Evolutionary conservation across 345 rosid genomes (phyloP), one percentile per base, ranked within the genome.

Genomic region (Citropsis articulata): DNA sequence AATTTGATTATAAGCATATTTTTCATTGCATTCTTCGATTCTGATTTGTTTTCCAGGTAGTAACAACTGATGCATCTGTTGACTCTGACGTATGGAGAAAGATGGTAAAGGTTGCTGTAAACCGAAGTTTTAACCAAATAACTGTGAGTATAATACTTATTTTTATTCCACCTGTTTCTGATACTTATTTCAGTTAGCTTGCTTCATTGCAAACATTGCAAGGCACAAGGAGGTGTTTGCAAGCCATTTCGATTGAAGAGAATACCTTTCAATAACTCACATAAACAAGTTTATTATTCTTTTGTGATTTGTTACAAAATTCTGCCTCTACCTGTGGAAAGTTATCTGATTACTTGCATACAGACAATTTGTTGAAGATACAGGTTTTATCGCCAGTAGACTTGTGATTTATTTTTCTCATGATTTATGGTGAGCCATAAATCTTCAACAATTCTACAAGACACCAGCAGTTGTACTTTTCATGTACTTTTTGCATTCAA

Each of bases 91-190:
- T 90, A 66, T 96, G 98, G 98, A 91, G 94, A 85, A 89, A 88
- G 89, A 94, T 96, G 97, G 97, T 94, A 31, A 90, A 83, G 81
- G 81, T 84, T 71, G 90, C 98, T 25, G 99, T 96, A 40, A 86
- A 88, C 87, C 86, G 97, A 72, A 96, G 99, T 83, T 96, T 96
- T 87, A 94, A 96, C 91, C 99, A 92, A 80, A 91, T 96, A 83
- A 96, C 98, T 81, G 98, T 96, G 90, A 33, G 93, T 80, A 28
- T 50, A 70, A 50, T 48, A 35, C 68, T 79, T 77, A 69, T 73
- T 53, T 81, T 78, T 18, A 10, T 38, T 60, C 14, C 42, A 4
- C 36, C 60, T 62, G 35, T 64, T 79, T 65, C 53, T 78, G 64
- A 24, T 60, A 25, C 64, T 60, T 60, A 60, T 50, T 16, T 53